Base-by-base conservation (phyloP, 495 filamentous ascomycete genomes). In the Cudoniella acicularis region DNA sequence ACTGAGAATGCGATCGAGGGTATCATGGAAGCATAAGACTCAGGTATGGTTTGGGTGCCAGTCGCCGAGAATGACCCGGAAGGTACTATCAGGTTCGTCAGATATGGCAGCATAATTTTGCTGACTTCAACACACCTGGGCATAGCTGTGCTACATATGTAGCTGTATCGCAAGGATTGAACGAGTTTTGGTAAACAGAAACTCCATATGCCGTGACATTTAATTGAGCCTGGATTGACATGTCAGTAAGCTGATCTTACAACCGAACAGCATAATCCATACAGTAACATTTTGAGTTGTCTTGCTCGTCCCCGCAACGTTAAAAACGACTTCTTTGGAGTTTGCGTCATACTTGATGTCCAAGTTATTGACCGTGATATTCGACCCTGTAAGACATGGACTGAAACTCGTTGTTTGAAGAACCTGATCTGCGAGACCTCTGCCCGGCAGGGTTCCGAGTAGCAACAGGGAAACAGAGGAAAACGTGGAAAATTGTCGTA, bases 1-100 rank as follows among this genome's bases (percentile, higher is more conserved):
- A 98, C 78, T 54, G 82, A 81, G 73, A 98, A 98, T 2, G 94
- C 94, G 62, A 98, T 96, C 0, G 85, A 79, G 9, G 94, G 94
- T 54, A 98, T 93, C 69, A 88, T 70, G 56, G 76, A 80, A 17
- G 87, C 87, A 68, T 85, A 91, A 42, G 82, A 65, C 0, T 77
- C 61, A 2, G 94, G 90, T 23, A 98, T 88, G 10, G 67, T 58
- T 67, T 92, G 84, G 0, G 67, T 69, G 9, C 92, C 93, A 24
- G 71, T 73, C 2, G 94, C 91, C 13, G 83, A 70, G 68, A 98
- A 98, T 10, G 69, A 68, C 36, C 91, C 88, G 1, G 75, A 72
- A 16, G 91, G 91, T 20, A 96, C 89, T 90, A 58, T 60, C 49
- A 9, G 22, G 49, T 6, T 24, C 22, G 16, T 23, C 30, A 23